These are phyloP conservation scores for Melaleuca quinquenervia DNA, from an alignment of 345 rosid species.

Conservation along the genomic window DNA sequence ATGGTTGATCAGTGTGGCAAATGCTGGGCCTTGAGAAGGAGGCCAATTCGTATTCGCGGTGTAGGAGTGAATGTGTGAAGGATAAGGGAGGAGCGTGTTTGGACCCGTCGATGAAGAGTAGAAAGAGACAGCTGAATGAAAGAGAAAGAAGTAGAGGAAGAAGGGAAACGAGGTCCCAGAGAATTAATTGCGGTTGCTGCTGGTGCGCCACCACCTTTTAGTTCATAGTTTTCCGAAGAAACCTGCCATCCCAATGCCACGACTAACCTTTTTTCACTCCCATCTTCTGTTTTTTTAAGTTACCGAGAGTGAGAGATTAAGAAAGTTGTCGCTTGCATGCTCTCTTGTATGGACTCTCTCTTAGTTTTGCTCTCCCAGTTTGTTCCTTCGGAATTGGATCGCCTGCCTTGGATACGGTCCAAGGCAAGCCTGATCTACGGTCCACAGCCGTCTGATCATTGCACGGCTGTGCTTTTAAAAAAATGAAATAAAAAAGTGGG, in stretches of 20 bases:
- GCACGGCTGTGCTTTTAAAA: too few species aligned
- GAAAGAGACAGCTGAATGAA: background rate
- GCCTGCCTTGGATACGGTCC: too few species aligned
- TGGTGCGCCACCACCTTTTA: background rate
- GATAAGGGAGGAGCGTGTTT: constrained; percentile 10
- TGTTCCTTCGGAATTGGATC: too few species aligned
- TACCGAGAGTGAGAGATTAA: background rate
- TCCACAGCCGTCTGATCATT: too few species aligned
- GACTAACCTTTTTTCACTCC: background rate
- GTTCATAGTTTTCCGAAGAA: background rate
- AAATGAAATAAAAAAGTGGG: too few species aligned
- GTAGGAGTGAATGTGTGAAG: constrained; percentile 12
- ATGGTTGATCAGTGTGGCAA: constrained; percentile 5
- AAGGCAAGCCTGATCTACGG: too few species aligned
- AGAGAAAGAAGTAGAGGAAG: background rate
- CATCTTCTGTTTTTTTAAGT: background rate
- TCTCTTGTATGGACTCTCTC: background rate
- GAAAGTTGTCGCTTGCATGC: background rate
- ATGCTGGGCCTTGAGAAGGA: background rate
- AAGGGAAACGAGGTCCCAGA: background rate
- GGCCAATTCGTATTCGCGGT: background rate
- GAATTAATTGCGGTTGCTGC: background rate
- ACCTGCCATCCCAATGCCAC: background rate
- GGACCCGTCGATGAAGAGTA: background rate
- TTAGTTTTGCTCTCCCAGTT: background rate